Evolutionary conservation across 345 rosid genomes (phyloP).

Genomic region (Alliaria petiolata): DNA sequence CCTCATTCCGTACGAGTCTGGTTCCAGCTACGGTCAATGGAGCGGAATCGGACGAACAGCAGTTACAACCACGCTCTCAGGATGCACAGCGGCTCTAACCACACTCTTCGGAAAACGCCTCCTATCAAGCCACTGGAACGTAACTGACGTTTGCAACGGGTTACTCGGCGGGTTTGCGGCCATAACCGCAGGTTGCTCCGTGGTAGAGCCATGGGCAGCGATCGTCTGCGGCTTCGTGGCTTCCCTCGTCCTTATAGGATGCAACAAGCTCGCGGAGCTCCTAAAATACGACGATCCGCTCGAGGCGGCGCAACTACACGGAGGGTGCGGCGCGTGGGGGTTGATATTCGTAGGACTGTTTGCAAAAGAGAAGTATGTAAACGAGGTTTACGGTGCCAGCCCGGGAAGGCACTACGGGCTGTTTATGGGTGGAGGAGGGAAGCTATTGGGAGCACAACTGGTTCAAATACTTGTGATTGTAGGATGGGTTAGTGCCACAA

Average conservation of each 20-base stretch:
- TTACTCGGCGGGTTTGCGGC: constrained; percentile 91
- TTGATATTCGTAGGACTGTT: constrained; percentile 77
- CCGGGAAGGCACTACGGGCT: constrained; percentile 53
- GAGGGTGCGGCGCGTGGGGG: constrained; percentile 95
- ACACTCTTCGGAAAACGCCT: constrained; percentile 81
- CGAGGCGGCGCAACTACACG: constrained; percentile 84
- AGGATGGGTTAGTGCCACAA: constrained; percentile 84
- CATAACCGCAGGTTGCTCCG: constrained; percentile 78
- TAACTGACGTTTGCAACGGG: constrained; percentile 88
- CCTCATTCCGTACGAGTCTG: constrained; percentile 27
- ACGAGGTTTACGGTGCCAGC: constrained; percentile 45
- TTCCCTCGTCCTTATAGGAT: constrained; percentile 62
- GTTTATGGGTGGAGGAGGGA: constrained; percentile 89
- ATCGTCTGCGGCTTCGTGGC: constrained; percentile 82
- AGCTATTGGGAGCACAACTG: constrained; percentile 73
- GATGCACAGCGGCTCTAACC: constrained; percentile 80
- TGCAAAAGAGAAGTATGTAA: constrained; percentile 51
- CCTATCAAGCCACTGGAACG: constrained; percentile 85
- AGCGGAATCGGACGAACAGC: constrained; percentile 89
- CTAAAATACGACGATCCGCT: constrained; percentile 66
- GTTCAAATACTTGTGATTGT: constrained; percentile 59
- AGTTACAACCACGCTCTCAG: constrained; percentile 86
- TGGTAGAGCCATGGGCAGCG: constrained; percentile 95
- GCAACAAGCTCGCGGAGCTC: constrained; percentile 68
- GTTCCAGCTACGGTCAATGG: constrained; percentile 61